These are phyloP conservation scores for Wilcoxina mikolae DNA, from an alignment of 495 filamentous ascomycete genomes.

Conservation along the genomic window DNA sequence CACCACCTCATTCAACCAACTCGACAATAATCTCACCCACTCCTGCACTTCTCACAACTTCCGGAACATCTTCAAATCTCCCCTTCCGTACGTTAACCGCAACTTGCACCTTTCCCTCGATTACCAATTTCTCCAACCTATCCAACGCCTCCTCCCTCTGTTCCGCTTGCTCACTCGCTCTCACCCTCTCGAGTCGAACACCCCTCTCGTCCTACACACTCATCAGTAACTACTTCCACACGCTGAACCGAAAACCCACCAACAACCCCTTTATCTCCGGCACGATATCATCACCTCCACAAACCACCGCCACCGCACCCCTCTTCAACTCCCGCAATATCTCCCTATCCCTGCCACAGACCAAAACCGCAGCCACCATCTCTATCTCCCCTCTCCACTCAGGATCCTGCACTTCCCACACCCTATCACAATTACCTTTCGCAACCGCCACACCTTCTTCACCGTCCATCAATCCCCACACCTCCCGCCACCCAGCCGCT, in stretches of 20 bases:
- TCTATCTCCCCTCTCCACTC: background rate
- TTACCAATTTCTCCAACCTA: background rate
- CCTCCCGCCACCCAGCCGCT: background rate
- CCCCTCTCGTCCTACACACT: background rate
- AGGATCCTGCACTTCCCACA: background rate
- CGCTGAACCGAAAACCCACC: background rate
- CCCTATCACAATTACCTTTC: background rate
- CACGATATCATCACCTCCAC: background rate
- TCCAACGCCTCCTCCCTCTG: background rate
- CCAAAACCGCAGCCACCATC: background rate
- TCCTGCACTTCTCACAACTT: background rate
- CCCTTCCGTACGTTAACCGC: background rate
- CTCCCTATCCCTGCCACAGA: background rate
- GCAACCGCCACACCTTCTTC: background rate
- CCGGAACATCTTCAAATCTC: background rate
- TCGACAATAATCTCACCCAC: background rate
- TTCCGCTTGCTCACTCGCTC: background rate
- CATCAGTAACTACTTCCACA: background rate
- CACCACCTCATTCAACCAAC: background rate
- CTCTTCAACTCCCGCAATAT: background rate
- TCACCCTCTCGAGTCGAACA: background rate
- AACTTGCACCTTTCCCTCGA: background rate
- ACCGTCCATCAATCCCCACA: background rate
- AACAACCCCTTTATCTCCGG: background rate
- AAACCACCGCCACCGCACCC: background rate